Base-by-base conservation (phyloP, 2,329 filamentous ascomycete genomes). In the Ploettnerulaceae sp. region DNA sequence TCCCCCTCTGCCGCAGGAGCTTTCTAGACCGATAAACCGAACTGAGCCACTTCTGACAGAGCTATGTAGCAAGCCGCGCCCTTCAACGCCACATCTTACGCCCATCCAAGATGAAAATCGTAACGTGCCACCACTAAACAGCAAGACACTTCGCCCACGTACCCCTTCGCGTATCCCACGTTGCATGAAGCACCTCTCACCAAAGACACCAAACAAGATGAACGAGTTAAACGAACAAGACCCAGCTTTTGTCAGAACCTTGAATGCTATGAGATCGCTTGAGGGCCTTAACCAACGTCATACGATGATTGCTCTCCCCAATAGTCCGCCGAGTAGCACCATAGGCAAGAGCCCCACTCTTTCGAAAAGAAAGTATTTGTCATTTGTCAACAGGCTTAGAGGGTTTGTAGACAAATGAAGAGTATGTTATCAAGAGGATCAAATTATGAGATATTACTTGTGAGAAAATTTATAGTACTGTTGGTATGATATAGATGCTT, bases 181-280 rank as follows among this genome's bases (percentile, higher is more conserved):
- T 17, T 24, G 15, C 5, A 28, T 39, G 3, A 29, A 24, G 21
- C 14, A 39, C 9, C 31, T 25, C 12, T 33, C 29, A 31, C 15
- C 40, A 33, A 45, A 14, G 7, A 49, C 54, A 3, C 56, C 54
- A 25, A 52, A 58, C 15, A 51, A 53, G 5, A 45, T 57, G 33
- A 58, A 58, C 18, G 39, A 38, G 12, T 29, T 54, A 29, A 58
- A 58, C 15, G 56, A 58, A 31, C 44, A 44, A 25, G 56, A 58
- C 45, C 56, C 56, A 4, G 52, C 53, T 21, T 58, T 52, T 20
- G 31, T 55, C 6, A 31, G 47, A 4, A 52, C 52, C 2, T 25
- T 58, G n/a, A 32, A 49, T 17, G 54, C 50, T 9, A 42, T 58
- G 39, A 26, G 46, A n/a, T 37, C 38, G 6, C 37, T 39, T 2